Evolutionary conservation across 495 filamentous ascomycete species (phyloP), one percentile per base, ranked within the genome.

Genomic region (Aspergillus steynii): DNA sequence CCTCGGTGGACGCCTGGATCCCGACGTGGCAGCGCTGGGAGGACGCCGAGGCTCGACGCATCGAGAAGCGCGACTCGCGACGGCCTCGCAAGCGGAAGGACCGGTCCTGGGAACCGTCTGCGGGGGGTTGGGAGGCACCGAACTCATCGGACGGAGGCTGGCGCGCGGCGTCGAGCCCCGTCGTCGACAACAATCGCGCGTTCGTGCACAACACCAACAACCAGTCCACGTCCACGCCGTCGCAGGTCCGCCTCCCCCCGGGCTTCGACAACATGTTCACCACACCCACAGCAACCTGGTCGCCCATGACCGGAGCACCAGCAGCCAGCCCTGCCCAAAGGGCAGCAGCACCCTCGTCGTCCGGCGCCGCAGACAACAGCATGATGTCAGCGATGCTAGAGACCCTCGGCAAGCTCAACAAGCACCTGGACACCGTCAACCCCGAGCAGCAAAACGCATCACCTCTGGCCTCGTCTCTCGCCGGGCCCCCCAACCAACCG

Each of bases 11-110:
- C 64, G 58, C 70, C 6, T 80, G 77, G 77, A 72, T 79, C 29
- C 78, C 78, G 2, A 78, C 73, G 7, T 80, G 78, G 78, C 71
- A 70, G 59, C 68, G 68, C 28, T 79, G 75, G 71, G 75, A 79
- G 57, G 62, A 75, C 31, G 62, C 75, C 1, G 74, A 78, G 67
- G 73, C 73, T 14, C 57, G 58, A 15, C 71, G 77, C 5, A 80
- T 80, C 56, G 72, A 80, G 70, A 74, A 71, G 42, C 67, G 78
- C 55, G 71, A 82, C 62, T 59, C 78, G 59, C 62, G 78, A 62
- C 58, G 69, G 70, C 60, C 75, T 63, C 60, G 82, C 59, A 73
- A 76, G 63, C 62, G 71, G 31, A 75, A 75, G 52, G 62, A 66
- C 47, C 61, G 62, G 25, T 63, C 49, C 1, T 65, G 62, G 62